A percentile compares a stretch with the other conserved stretches of the same genome.
Conservation (phyloP, 768 basidiomycete species). For the Rhodosporidiobolus sp. region DNA sequence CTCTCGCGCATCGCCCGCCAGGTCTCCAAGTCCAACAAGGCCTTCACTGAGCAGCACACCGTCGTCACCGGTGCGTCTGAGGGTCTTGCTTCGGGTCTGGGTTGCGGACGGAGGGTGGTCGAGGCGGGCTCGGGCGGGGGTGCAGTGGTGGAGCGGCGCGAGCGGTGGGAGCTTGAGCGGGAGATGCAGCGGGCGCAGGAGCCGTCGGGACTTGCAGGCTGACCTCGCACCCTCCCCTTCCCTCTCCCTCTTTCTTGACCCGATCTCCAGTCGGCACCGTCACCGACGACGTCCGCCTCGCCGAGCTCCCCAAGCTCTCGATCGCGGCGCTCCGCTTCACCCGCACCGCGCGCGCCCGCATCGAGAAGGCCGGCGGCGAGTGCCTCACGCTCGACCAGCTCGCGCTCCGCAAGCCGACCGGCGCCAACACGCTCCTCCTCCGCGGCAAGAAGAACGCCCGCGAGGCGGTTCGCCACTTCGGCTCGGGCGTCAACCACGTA, state of each 20-base stretch:
- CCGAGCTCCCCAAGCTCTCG: constrained; percentile 80
- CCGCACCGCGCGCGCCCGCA: constrained; percentile 84
- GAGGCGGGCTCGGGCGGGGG: no score
- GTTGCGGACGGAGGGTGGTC: no score
- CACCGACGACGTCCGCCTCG: constrained; percentile 89
- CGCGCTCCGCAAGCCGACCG: constrained; percentile 74
- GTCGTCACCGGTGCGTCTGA: constrained; percentile 58
- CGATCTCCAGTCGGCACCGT: constrained; percentile 68
- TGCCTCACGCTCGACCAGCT: constrained; percentile 89
- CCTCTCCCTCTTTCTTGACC: not conserved
- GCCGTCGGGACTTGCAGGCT: no score
- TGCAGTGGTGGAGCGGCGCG: no score
- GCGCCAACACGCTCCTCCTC: no score
- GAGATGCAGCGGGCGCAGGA: no score
- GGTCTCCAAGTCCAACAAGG: constrained; percentile 50
- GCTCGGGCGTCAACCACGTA: constrained; percentile 50
- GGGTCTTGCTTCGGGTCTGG: not conserved
- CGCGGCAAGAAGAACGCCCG: no score
- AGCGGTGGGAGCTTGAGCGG: no score
- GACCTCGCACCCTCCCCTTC: not conserved
- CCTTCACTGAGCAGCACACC: constrained; percentile 64
- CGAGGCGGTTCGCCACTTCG: no score
- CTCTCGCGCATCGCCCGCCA: constrained; percentile 76
- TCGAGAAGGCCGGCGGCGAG: constrained; percentile 93
- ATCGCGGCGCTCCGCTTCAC: constrained; percentile 96